phyloP scores from a whole-genome alignment of 164 flowering plant genomes.

The Nymphaea colorata region DNA sequence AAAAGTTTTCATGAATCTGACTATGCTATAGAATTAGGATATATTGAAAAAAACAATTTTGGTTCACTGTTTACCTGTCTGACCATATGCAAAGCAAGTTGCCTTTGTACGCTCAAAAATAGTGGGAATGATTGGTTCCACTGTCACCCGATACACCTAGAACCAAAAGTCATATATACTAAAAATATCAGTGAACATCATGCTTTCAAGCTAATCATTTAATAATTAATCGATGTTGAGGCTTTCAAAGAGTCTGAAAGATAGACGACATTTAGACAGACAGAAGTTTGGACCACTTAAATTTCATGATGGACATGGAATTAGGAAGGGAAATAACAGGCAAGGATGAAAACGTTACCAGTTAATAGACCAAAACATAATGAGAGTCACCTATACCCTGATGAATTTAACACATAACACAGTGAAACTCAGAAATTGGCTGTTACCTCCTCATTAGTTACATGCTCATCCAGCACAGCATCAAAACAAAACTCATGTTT shows the following conservation, averaged over 20 bases:
- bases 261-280: neutral
- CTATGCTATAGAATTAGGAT: too few species aligned
- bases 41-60: too few species aligned
- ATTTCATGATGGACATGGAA: too few species aligned
- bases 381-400: neutral
- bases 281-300: neutral
- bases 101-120: slow-evolving; percentile 94
- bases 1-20: too few species aligned
- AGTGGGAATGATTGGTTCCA: slow-evolving; percentile 86
- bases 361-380: too few species aligned
- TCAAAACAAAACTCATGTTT: slow-evolving; percentile 97
- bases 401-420: neutral
- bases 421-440: neutral
- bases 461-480: slow-evolving; percentile 87
- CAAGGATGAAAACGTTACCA: neutral
- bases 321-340: neutral
- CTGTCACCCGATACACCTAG: slow-evolving; percentile 82
- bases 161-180: neutral
- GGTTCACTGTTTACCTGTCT: slow-evolving; percentile 47
- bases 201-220: neutral
- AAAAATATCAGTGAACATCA: slow-evolving; percentile 3
- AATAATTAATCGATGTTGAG: neutral
- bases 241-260: neutral
- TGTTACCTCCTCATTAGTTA: slow-evolving; percentile 84
- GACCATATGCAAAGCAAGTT: slow-evolving; percentile 99